Percentiles rank a stretch among this genome's conserved stretches.
phyloP scores from a whole-genome alignment of 305 asterid species.

The Coffea humblotiana region DNA sequence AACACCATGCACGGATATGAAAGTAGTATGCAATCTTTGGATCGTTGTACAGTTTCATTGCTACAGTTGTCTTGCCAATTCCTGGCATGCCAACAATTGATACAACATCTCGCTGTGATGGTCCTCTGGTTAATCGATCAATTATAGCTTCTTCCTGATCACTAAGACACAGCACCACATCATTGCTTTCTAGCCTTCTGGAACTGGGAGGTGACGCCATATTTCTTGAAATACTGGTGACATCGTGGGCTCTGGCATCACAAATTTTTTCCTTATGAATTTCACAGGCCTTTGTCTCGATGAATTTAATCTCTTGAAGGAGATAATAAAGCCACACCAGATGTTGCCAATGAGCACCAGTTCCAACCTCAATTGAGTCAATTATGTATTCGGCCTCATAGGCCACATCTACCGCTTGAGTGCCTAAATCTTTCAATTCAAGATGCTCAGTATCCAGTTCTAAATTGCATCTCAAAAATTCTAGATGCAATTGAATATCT shows the following conservation, averaged over 20 bases:
- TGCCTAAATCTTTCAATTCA: too few species aligned
- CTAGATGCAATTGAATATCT: background rate
- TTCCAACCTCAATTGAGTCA: too few species aligned
- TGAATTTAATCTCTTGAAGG: too few species aligned
- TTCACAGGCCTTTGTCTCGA: too few species aligned
- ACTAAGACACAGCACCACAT: constrained; percentile 13
- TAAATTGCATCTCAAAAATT: background rate
- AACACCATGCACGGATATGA: constrained; percentile 19
- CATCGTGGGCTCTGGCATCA: too few species aligned
- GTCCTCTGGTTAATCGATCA: constrained; percentile 6
- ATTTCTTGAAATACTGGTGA: too few species aligned
- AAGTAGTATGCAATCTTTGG: background rate
- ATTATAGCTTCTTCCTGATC: background rate
- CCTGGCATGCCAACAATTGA: constrained; percentile 32
- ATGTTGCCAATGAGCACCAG: too few species aligned
- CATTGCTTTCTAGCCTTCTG: background rate
- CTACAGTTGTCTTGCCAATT: constrained; percentile 28
- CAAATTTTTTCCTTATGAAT: too few species aligned
- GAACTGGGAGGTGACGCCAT: background rate
- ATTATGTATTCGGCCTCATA: too few species aligned
- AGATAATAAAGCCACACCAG: too few species aligned
- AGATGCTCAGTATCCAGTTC: too few species aligned
- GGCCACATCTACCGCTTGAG: too few species aligned
- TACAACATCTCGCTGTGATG: background rate
- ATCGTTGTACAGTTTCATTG: constrained; percentile 17